phyloP scores from a whole-genome alignment of 169 alveolate species.

The Cryptosporidium sp. region DNA sequence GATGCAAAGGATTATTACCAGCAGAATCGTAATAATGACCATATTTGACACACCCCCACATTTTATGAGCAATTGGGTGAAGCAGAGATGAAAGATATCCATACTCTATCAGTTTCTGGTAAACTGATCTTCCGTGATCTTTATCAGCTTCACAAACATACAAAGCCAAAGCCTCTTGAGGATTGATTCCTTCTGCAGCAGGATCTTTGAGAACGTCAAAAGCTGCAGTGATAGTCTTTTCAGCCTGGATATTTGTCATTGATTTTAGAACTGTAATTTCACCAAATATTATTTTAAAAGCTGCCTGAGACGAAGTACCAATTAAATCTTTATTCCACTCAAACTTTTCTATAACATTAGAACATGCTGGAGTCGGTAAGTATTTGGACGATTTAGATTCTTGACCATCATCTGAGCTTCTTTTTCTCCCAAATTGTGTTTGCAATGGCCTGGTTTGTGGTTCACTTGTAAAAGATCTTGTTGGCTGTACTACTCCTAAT shows the following conservation, averaged over 20 bases:
- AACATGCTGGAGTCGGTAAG: constrained; percentile 65
- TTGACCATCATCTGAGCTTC: constrained; percentile 10
- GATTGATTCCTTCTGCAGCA: constrained; percentile 66
- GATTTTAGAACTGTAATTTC: constrained; percentile 48
- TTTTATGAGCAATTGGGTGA: constrained; percentile 71
- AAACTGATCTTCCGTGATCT: constrained; percentile 60
- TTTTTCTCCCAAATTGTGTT: constrained; percentile 65
- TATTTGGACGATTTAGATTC: constrained; percentile 7
- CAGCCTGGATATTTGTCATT: constrained; percentile 71
- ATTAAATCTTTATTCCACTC: constrained; percentile 57
- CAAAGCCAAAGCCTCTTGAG: constrained; percentile 66
- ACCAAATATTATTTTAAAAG: constrained; percentile 60
- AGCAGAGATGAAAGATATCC: constrained; percentile 61
- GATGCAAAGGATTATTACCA: constrained; percentile 69
- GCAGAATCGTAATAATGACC: constrained; percentile 61
- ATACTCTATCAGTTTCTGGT: constrained; percentile 62
- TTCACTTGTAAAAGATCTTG: constrained; percentile 34
- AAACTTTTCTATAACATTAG: constrained; percentile 49
- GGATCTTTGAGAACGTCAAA: constrained; percentile 66
- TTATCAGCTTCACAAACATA: constrained; percentile 69
- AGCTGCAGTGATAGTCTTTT: constrained; percentile 58
- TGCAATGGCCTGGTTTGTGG: constrained; percentile 21
- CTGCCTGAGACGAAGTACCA: constrained; percentile 66
- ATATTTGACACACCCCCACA: constrained; percentile 75
- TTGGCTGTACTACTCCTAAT: constrained; percentile 56